These are phyloP conservation scores for Camptophora hylomeconis DNA, from an alignment of 2,329 filamentous ascomycete genomes.

Conservation along the genomic window DNA sequence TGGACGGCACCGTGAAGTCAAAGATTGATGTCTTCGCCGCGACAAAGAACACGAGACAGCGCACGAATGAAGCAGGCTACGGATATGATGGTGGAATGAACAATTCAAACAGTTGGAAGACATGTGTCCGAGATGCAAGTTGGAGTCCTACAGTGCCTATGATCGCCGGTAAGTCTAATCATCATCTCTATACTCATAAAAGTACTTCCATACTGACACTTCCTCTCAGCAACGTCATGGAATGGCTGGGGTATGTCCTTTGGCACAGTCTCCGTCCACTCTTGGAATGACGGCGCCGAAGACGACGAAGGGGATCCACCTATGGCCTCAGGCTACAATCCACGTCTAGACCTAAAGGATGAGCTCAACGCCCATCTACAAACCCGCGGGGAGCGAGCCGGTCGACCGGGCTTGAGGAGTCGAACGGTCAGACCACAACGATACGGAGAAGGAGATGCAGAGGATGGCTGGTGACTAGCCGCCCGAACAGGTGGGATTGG, in stretches of 20 bases:
- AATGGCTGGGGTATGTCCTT: constrained; percentile 61
- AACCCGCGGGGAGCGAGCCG: constrained; percentile 12
- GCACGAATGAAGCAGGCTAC: constrained; percentile 39
- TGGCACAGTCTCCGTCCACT: constrained; percentile 66
- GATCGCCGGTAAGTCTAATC: constrained; percentile 45
- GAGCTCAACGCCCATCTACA: constrained; percentile 26
- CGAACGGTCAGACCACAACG: constrained; percentile 13
- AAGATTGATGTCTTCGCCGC: constrained; percentile 65
- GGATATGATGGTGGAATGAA: constrained; percentile 39
- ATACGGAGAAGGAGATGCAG: constrained; percentile 18
- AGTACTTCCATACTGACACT: constrained; percentile 12
- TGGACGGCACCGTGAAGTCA: constrained; percentile 73
- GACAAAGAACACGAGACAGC: constrained; percentile 49
- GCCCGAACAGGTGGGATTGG: constrained; percentile 1
- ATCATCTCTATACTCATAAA: constrained; percentile 31
- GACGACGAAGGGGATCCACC: constrained; percentile 50
- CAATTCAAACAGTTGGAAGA: constrained; percentile 47
- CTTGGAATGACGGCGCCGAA: constrained; percentile 55
- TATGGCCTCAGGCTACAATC: constrained; percentile 49
- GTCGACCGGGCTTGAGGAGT: constrained; percentile 17
- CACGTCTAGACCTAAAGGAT: constrained; percentile 39
- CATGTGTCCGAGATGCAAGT: constrained; percentile 73
- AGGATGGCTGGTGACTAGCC: constrained; percentile 15
- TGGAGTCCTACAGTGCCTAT: constrained; percentile 82
- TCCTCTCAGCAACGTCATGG: constrained; percentile 58